These are phyloP conservation scores for Populus ilicifolia DNA, from an alignment of 345 rosid genomes.

Conservation along the genomic window DNA sequence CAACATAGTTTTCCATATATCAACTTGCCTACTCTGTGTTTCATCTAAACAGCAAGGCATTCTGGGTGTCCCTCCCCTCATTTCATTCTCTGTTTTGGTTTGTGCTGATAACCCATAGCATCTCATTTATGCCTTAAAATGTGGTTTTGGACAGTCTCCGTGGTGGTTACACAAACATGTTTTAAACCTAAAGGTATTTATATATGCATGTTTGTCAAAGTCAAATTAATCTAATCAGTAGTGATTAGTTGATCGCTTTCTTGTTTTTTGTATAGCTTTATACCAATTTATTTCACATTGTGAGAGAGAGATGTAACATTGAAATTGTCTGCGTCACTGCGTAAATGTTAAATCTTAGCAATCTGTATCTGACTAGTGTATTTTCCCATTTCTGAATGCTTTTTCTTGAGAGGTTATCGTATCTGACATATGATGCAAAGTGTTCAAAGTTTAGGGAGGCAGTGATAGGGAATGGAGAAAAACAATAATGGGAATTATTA, in stretches of 20 bases:
- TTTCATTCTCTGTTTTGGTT: not conserved
- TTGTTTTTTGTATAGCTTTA: not conserved
- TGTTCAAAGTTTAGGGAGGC: not conserved
- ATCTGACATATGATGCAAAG: not conserved
- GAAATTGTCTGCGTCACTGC: not conserved
- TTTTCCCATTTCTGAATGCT: not conserved
- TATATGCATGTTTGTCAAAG: not conserved
- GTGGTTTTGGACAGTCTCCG: not conserved
- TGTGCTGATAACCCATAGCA: not conserved
- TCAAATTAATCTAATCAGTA: not conserved
- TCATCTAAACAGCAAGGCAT: not conserved
- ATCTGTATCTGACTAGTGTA: not conserved
- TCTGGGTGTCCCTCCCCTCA: not conserved
- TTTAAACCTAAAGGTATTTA: not conserved
- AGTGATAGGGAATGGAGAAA: not conserved
- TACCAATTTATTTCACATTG: not conserved
- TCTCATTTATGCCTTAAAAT: not conserved
- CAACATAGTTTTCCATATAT: not conserved
- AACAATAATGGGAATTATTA: not conserved
- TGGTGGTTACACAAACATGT: not conserved
- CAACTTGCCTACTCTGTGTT: not conserved
- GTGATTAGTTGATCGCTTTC: not conserved
- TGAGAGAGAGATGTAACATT: not conserved
- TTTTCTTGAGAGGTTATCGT: not conserved
- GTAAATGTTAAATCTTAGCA: not conserved